These are phyloP conservation scores for Phlegmacium glaucopus DNA, from an alignment of 768 basidiomycete species.

Conservation along the genomic window DNA sequence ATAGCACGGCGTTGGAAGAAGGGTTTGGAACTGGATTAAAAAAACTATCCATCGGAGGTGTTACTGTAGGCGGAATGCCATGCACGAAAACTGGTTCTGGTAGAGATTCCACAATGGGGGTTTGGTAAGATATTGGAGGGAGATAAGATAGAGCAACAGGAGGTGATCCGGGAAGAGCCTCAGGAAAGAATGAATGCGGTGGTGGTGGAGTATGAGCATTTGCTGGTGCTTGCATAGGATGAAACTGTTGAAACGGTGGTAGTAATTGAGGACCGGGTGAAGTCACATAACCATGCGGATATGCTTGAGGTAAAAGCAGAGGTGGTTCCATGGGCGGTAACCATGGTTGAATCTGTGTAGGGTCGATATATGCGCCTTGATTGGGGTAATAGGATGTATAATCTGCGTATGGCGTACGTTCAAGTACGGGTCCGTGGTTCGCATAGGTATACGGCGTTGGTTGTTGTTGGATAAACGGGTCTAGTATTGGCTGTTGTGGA, in stretches of 20 bases:
- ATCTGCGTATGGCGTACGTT: slow-evolving; percentile 20
- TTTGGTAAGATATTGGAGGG: too few species aligned
- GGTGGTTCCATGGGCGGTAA: slow-evolving; percentile 36
- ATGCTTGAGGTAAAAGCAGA: slow-evolving; percentile 19
- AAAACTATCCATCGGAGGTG: too few species aligned
- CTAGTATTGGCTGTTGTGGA: slow-evolving; percentile 8
- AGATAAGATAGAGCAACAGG: too few species aligned
- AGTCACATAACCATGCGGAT: slow-evolving; percentile 18
- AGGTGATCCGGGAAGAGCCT: slow-evolving; percentile 8
- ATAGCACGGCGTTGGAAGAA: slow-evolving; percentile 35
- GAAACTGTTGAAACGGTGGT: slow-evolving; percentile 16
- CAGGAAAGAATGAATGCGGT: slow-evolving; percentile 6
- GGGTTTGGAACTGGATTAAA: too few species aligned
- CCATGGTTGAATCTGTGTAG: slow-evolving; percentile 46
- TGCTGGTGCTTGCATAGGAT: slow-evolving; percentile 14
- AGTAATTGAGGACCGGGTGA: slow-evolving; percentile 5
- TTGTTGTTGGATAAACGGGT: slow-evolving; percentile 8
- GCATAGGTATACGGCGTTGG: slow-evolving; percentile 10
- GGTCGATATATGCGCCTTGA: slow-evolving; percentile 37
- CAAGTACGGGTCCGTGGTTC: slow-evolving; percentile 15
- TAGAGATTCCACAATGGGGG: too few species aligned
- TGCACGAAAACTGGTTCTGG: too few species aligned
- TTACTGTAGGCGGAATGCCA: too few species aligned
- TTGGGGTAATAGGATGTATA: slow-evolving; percentile 32
- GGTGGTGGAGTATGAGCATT: slow-evolving; percentile 10